Percentiles rank a stretch among this genome's conserved stretches.
Conservation (phyloP, 306 rosid species). For the Glycine soja region DNA sequence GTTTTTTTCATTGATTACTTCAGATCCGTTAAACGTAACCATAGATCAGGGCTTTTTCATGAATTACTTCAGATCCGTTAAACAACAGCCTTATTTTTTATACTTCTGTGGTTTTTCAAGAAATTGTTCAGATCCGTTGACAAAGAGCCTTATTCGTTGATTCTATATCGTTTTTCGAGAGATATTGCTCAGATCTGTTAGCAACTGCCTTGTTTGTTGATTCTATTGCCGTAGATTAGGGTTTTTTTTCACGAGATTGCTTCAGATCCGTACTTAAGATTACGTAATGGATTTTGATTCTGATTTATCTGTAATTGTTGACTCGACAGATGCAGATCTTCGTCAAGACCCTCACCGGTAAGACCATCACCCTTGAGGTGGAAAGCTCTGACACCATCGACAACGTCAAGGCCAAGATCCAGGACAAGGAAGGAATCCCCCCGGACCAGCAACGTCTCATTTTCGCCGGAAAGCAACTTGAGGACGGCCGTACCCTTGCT, state of each 20-base stretch:
- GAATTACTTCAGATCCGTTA: too few relatives aligned
- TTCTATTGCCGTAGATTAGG: background rate
- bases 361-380: conserved; percentile 72
- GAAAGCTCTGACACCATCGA: conserved; percentile 75
- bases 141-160: background rate
- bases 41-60: background rate
- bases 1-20: too few relatives aligned
- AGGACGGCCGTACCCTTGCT: conserved; percentile 70
- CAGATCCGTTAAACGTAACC: too few relatives aligned
- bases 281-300: background rate
- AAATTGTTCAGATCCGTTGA: background rate
- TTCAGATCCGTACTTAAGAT: too few relatives aligned
- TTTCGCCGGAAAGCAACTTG: conserved; percentile 68
- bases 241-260: background rate
- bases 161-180: background rate
- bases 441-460: conserved; percentile 80
- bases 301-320: background rate
- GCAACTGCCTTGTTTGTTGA: background rate
- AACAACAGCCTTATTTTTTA: background rate
- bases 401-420: conserved; percentile 68
- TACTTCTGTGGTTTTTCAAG: background rate
- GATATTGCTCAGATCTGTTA: background rate
- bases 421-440: conserved; percentile 75
- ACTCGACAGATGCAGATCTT: conserved; percentile 65
- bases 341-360: conserved; percentile 67